phyloP scores from a whole-genome alignment of 257 asterid species.

The Ajuga chamaepitys region DNA sequence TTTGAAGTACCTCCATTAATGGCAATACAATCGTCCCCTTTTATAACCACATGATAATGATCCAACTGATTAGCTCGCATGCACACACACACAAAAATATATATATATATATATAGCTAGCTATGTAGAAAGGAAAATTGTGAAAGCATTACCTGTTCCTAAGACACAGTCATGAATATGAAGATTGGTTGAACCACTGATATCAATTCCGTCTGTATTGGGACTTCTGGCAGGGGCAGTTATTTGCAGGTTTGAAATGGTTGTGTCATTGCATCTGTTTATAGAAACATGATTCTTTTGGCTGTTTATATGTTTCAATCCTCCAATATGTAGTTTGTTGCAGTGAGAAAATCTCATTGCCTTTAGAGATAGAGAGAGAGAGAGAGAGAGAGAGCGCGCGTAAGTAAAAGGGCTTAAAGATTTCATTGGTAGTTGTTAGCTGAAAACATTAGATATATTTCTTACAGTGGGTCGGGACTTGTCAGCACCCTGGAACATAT shows the following conservation, averaged over 20 bases:
- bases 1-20: conserved; percentile 38
- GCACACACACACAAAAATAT: not conserved
- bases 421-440: not conserved
- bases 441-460: not conserved
- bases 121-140: not conserved
- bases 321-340: conserved; percentile 25
- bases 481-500: conserved; percentile 9
- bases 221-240: conserved; percentile 38
- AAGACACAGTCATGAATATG: conserved; percentile 21
- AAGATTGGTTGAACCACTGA: conserved; percentile 25
- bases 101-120: not conserved
- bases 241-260: conserved; percentile 25
- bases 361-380: conserved; percentile 11
- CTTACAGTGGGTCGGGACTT: conserved; percentile 25
- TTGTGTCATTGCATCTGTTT: conserved; percentile 15
- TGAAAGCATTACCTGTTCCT: conserved; percentile 24
- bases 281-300: conserved; percentile 37
- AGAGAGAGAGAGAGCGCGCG: not conserved
- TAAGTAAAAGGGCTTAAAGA: not conserved
- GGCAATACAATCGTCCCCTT: conserved; percentile 56
- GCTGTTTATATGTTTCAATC: conserved; percentile 38
- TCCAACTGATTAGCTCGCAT: not conserved
- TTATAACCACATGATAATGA: not conserved
- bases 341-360: conserved; percentile 35
- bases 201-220: conserved; percentile 56